phyloP scores from a whole-genome alignment of 2,329 filamentous ascomycete species.

The Amphichorda felina region DNA sequence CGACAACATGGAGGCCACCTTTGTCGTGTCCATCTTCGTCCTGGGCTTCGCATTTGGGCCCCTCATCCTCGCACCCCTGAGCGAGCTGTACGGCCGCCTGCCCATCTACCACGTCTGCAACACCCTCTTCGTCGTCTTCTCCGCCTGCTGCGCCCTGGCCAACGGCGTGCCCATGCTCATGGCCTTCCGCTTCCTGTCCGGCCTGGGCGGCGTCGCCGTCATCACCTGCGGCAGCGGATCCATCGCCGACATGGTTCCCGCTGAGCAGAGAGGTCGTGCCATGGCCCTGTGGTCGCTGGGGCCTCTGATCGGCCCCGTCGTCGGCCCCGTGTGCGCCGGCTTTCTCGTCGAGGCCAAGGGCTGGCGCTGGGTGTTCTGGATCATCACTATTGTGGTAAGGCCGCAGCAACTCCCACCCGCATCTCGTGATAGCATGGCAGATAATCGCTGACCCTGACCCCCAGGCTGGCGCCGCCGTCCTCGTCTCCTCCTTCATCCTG shows the following conservation, averaged over 20 bases:
- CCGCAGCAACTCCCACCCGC: accelerated
- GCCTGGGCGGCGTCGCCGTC: slow-evolving; percentile 47
- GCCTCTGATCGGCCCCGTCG: slow-evolving; percentile 43
- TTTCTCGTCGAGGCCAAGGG: slow-evolving; percentile 25
- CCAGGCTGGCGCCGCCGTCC: background rate
- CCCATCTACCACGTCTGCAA: slow-evolving; percentile 21
- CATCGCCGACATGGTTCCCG: slow-evolving; percentile 49
- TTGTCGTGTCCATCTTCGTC: slow-evolving; percentile 34
- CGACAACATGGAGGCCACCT: slow-evolving; percentile 23
- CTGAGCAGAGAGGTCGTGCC: slow-evolving; percentile 47
- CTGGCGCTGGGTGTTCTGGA: slow-evolving; percentile 35
- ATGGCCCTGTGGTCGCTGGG: slow-evolving; percentile 54
- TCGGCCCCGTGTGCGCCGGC: slow-evolving; percentile 36
- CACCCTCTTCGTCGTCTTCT: slow-evolving; percentile 46
- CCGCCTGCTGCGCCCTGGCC: slow-evolving; percentile 26
- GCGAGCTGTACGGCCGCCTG: slow-evolving; percentile 48
- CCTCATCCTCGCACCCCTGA: slow-evolving; percentile 49
- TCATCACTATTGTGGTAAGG: slow-evolving; percentile 16
- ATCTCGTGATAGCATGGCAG: background rate
- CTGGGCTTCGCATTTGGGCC: slow-evolving; percentile 45
- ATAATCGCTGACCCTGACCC: background rate
- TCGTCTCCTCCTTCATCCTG: slow-evolving; percentile 25
- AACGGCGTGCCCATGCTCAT: slow-evolving; percentile 53
- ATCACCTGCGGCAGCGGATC: slow-evolving; percentile 58
- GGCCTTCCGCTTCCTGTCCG: slow-evolving; percentile 49